phyloP scores from a whole-genome alignment of 2,329 filamentous ascomycete genomes.

The Eutypella sp. region DNA sequence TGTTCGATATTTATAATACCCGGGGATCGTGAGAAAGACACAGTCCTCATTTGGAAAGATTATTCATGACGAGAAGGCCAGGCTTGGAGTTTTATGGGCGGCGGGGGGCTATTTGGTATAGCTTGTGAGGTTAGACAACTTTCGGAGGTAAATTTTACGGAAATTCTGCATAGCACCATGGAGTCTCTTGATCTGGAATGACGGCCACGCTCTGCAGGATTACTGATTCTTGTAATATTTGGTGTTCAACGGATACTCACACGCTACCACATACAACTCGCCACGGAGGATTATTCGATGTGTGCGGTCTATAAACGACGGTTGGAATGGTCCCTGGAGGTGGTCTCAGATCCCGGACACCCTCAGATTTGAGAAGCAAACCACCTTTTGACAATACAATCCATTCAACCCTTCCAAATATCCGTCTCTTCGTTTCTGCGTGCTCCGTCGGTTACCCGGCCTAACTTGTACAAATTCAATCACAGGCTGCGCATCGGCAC shows the following conservation, averaged over 20 bases:
- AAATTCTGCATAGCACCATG: constrained; percentile 33
- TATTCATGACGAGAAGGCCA: constrained; percentile 35
- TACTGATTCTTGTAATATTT: constrained; percentile 40
- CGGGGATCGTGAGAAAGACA: constrained; percentile 29
- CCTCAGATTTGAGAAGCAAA: constrained; percentile 3
- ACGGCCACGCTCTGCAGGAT: constrained; percentile 29
- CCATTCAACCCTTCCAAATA: constrained; percentile 10
- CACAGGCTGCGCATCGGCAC: constrained; percentile 3
- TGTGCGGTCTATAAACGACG: constrained; percentile 28
- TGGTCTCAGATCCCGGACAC: constrained; percentile 10
- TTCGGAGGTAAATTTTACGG: constrained; percentile 20
- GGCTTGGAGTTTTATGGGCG: constrained; percentile 22
- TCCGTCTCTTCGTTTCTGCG: constrained; percentile 15
- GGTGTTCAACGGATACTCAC: constrained; percentile 26
- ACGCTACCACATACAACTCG: constrained; percentile 6
- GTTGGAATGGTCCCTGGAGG: constrained; percentile 14
- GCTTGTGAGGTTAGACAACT: constrained; percentile 16
- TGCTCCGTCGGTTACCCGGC: constrained; percentile 8
- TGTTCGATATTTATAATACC: constrained; percentile 36
- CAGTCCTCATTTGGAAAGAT: constrained; percentile 27
- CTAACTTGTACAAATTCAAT: constrained; percentile 19
- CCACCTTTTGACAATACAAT: constrained; percentile 4
- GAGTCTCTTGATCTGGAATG: constrained; percentile 22
- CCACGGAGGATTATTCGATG: constrained; percentile 30
- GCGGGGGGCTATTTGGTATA: constrained; percentile 18